Evolutionary conservation across 345 rosid genomes (phyloP).

Genomic region (Dimocarpus longan): DNA sequence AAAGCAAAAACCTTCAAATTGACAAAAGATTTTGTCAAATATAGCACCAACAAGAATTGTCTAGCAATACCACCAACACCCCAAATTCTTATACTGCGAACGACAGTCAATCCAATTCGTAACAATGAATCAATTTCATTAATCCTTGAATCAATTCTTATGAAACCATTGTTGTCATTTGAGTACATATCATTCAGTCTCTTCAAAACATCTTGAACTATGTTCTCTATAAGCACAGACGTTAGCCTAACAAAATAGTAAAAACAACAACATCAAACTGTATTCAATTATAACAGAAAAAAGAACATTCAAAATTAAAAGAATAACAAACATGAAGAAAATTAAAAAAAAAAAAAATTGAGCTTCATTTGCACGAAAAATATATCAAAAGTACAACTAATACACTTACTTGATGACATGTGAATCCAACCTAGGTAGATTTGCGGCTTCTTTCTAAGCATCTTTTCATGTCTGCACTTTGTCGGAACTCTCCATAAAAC

Average conservation of each 20-base stretch:
- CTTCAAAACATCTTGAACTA: not conserved
- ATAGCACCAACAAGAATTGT: conserved; percentile 22
- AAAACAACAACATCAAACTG: not conserved
- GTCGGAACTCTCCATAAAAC: conserved; percentile 3
- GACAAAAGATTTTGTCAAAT: conserved; percentile 11
- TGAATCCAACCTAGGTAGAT: not conserved
- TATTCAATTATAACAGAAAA: not conserved
- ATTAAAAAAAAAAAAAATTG: too few species aligned
- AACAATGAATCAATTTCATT: not conserved
- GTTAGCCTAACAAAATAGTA: not conserved
- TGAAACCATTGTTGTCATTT: not conserved
- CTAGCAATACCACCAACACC: conserved; percentile 27
- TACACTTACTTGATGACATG: not conserved
- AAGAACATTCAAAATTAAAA: too few species aligned
- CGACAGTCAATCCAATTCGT: not conserved
- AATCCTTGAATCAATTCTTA: not conserved
- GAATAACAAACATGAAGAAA: too few species aligned
- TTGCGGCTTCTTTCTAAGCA: conserved; percentile 5
- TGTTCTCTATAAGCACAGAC: not conserved
- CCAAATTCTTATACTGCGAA: conserved; percentile 11
- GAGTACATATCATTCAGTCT: not conserved
- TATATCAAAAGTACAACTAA: not conserved
- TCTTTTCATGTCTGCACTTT: conserved; percentile 19
- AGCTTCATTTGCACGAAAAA: too few species aligned
- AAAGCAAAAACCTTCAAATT: conserved; percentile 3